Base-by-base conservation (phyloP, 169 alveolate genomes). In the Plasmodium ovale region DNA sequence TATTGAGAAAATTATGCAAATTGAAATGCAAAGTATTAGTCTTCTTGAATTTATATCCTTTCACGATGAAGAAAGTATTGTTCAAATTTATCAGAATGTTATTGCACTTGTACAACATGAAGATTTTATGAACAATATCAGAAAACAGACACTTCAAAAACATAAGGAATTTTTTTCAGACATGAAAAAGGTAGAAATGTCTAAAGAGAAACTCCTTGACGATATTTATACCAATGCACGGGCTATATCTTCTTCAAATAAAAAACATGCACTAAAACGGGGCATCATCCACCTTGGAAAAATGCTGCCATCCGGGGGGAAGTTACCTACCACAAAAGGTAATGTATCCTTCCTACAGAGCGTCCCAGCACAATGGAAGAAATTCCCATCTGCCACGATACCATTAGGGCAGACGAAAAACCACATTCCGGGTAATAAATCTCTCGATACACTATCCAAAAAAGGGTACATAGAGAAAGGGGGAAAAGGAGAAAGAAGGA, bases 31-130 rank as follows among this genome's bases (percentile, higher is more conserved):
- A 31, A 56, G 54, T 14, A 69, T 85, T 0, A 27, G 42, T 69
- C 29, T 59, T 14, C 65, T 85, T 27, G 77, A 85, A 47, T 85
- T 85, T 5, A 56, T 70, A 19, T 56, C 85, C 9, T 68, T 85
- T 23, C 39, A n/a, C 1, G 87, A 85, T 68, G 91, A 85, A 85
- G 74, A 67, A 58, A 42, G 37, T 33, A 35, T 59, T 10, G 21
- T 42, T 9, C 21, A 19, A 21, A 68, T 85, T 10, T 85, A 85
- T 60, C 27, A 68, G 25, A 67, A 69, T 58, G 35, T 85, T 29
- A 56, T 85, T 39, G 62, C 87, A 7, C 44, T 85, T 9, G 25
- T 85, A 33, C 85, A 85, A 60, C 25, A 85, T 59, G 91, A 85
- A 10, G 44, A 54, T 9, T 85, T 85, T 68, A 85, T 85, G 60